Percentiles rank a stretch among this genome's conserved stretches.
Conservation (phyloP, 257 asterid species). For the Rhazya stricta region DNA sequence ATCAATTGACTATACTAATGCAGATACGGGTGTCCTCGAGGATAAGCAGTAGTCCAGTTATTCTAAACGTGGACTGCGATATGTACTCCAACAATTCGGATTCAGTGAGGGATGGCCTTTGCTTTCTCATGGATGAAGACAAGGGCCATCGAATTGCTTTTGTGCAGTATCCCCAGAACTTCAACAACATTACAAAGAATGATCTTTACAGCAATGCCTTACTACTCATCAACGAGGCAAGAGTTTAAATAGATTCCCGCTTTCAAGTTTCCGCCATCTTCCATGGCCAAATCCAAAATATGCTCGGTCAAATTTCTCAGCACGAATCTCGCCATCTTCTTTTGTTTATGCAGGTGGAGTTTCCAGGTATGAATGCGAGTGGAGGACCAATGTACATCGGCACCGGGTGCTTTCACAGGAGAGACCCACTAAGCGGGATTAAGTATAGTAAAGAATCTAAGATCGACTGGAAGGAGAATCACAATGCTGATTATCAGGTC, state of each 20-base stretch:
- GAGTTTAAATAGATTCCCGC: background rate
- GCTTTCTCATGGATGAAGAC: conserved; percentile 32
- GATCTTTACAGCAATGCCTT: conserved; percentile 23
- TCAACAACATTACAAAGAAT: conserved; percentile 23
- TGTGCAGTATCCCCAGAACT: conserved; percentile 29
- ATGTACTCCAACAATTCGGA: conserved; percentile 31
- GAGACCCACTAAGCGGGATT: conserved; percentile 27
- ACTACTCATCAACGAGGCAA: conserved; percentile 19
- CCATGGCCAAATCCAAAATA: background rate
- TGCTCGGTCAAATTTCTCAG: no score
- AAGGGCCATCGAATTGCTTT: conserved; percentile 19
- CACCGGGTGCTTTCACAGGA: conserved; percentile 35
- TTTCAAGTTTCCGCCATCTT: background rate
- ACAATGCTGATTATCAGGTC: background rate
- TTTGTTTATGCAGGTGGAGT: conserved; percentile 23
- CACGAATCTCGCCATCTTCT: background rate
- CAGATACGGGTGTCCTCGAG: conserved; percentile 35
- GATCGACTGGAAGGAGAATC: conserved; percentile 6
- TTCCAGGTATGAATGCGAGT: conserved; percentile 21
- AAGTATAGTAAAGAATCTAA: conserved; percentile 13
- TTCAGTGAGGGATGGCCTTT: conserved; percentile 27
- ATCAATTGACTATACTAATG: no score
- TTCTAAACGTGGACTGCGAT: conserved; percentile 35
- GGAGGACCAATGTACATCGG: conserved; percentile 41
- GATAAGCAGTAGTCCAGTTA: conserved; percentile 29